Conservation (phyloP, 306 rosid genomes). For the Prunus padus region DNA sequence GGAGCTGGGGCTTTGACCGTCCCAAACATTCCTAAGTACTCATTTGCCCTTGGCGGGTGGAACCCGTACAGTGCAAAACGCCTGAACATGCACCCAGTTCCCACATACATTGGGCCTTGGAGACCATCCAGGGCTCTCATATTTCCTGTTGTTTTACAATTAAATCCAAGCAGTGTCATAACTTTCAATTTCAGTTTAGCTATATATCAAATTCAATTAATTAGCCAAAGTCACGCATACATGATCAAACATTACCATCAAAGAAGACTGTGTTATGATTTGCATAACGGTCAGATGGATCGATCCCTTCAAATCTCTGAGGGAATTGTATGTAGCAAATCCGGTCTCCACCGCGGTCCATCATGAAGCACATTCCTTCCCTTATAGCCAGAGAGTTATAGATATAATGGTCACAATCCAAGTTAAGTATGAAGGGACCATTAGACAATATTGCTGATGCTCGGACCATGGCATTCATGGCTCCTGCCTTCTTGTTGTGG, state of each 20-base stretch:
- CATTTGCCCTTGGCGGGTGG: slow-evolving; percentile 79
- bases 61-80: slow-evolving; percentile 80
- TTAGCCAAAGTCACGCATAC: not conserved
- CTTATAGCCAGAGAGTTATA: slow-evolving; percentile 58
- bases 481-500: slow-evolving; percentile 92
- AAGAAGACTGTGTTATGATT: slow-evolving; percentile 89
- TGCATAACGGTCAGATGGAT: slow-evolving; percentile 88
- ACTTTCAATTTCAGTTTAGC: not conserved
- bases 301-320: slow-evolving; percentile 85
- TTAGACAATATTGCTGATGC: slow-evolving; percentile 80
- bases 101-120: slow-evolving; percentile 87
- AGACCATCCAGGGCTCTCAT: slow-evolving; percentile 93
- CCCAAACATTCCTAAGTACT: slow-evolving; percentile 70
- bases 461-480: slow-evolving; percentile 89
- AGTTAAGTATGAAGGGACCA: slow-evolving; percentile 75
- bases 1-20: slow-evolving; percentile 47
- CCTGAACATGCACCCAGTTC: slow-evolving; percentile 88
- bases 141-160: slow-evolving; percentile 41
- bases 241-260: slow-evolving; percentile 56
- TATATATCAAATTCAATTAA: not conserved
- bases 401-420: slow-evolving; percentile 82
- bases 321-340: slow-evolving; percentile 83
- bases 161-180: not conserved
- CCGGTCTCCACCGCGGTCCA: slow-evolving; percentile 88
- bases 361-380: slow-evolving; percentile 90